Percentiles rank a stretch among this genome's conserved stretches.
These are phyloP conservation scores for Nitzschia putrida DNA, from an alignment of 108 stramenopile species.

Conservation along the genomic window DNA sequence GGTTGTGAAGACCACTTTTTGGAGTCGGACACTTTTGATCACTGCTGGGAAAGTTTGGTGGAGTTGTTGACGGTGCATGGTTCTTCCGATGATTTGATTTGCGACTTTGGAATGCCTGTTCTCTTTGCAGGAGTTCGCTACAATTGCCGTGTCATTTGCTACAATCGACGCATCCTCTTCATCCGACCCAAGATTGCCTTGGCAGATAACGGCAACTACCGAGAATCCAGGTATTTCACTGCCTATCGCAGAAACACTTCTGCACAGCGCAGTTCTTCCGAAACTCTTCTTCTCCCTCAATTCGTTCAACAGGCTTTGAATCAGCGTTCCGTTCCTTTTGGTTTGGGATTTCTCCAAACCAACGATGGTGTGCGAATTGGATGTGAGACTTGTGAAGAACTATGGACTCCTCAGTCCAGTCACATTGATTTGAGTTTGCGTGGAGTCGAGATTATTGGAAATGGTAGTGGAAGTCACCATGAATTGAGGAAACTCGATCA, in stretches of 20 bases:
- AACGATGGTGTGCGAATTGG: conserved; percentile 76
- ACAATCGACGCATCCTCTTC: conserved; percentile 72
- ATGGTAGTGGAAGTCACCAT: conserved; percentile 96
- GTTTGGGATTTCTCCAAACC: conserved; percentile 57
- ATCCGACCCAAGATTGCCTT: conserved; percentile 88
- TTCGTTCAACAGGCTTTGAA: conserved; percentile 41
- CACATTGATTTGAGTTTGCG: conserved; percentile 87
- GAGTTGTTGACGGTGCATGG: conserved; percentile 62
- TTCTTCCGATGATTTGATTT: conserved; percentile 81
- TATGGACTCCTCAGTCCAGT: conserved; percentile 91
- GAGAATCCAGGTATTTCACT: conserved; percentile 95
- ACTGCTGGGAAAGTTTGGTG: conserved; percentile 90
- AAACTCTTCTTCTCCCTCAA: not conserved
- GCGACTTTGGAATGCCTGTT: conserved; percentile 97
- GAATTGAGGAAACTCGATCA: conserved; percentile 88
- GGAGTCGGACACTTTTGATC: conserved; percentile 93
- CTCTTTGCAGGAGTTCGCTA: conserved; percentile 85
- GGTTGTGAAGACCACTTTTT: conserved; percentile 99
- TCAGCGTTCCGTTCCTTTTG: conserved; percentile 73
- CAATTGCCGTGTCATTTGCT: conserved; percentile 93
- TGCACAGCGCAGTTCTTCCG: not conserved
- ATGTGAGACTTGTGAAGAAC: conserved; percentile 97
- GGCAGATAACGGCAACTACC: conserved; percentile 97
- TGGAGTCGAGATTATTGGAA: conserved; percentile 96
- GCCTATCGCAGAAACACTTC: conserved; percentile 53